Conservation (phyloP, 768 basidiomycete genomes). For the Auricularia sp. region DNA sequence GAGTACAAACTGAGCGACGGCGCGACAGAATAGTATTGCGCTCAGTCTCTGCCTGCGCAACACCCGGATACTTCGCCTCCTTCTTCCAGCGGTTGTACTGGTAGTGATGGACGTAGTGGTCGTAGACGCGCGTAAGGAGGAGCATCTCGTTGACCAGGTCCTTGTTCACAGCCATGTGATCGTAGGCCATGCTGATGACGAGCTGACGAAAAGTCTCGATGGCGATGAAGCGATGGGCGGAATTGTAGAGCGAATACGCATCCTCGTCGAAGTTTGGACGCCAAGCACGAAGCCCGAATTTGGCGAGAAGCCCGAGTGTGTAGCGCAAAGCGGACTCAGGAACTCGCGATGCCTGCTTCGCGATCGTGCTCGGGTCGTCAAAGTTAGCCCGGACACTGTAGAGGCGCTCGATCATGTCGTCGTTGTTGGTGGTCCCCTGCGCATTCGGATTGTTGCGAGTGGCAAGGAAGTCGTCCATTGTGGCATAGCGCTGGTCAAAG, state of each 20-base stretch:
- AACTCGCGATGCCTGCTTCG: not conserved
- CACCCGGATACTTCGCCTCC: no score
- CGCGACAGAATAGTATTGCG: no score
- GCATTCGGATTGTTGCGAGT: not conserved
- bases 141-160: not conserved
- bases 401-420: not conserved
- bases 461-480: not conserved
- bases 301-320: not conserved
- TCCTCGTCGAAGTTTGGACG: not conserved
- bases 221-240: not conserved
- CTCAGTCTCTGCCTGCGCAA: no score
- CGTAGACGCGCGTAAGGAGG: not conserved
- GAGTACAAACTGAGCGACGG: no score
- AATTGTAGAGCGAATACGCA: not conserved
- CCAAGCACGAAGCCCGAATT: not conserved
- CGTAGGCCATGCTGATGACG: not conserved
- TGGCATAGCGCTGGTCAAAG: not conserved
- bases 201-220: not conserved
- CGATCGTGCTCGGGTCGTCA: not conserved
- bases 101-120: not conserved
- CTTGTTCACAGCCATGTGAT: not conserved
- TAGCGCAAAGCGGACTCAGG: not conserved
- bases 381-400: not conserved
- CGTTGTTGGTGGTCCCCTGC: not conserved
- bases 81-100: no score